Base-by-base conservation (phyloP, 768 basidiomycete genomes). In the Ramaria sp. region DNA sequence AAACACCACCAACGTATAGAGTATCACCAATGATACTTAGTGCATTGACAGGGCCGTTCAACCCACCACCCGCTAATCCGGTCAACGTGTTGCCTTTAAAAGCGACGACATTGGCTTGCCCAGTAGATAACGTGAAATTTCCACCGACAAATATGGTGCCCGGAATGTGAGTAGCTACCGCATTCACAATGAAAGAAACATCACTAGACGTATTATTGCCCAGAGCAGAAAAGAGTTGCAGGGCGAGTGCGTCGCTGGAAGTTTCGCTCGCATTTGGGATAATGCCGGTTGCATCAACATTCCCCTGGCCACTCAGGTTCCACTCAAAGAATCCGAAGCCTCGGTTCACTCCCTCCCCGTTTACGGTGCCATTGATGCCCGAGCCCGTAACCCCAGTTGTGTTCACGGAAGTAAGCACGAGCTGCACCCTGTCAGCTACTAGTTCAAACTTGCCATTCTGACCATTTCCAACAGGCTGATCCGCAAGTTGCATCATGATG, bases 281-380 rank as follows among this genome's bases (percentile, higher is more conserved):
- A 2, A 70, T 64, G 10, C 76, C 69, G 3, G 81, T 81, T 6
- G 82, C 84, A 62, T 89, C 83, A 22, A 75, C 66, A 32, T 69
- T 66, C 2, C 65, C 55, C 1, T 68, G 66, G 9, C 69, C 52
- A 51, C 68, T 69, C 30, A 85, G 68, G 22, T 85, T 81, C 88
- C 88, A 98, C 66, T 98, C 95, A 59, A 88, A 83, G 61, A 96
- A 83, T 12, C 95, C 95, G 63, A 89, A 93, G 1, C 82, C 81
- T 20, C 65, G 71, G 36, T 72, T 71, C 12, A 69, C 65, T n/a
- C 41, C 38, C 66, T 68, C 57, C 60, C 59, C 27, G 62, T 66
- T 34, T 12, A 65, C 61, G 24, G 70, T 66, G 2, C 68, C 64
- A 41, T 64, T 69, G 6, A 68, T 69, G 4, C 67, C 64, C 12